These are phyloP conservation scores for Cystobasidium sp. DNA, from an alignment of 1,284 basidiomycete genomes.

Conservation along the genomic window DNA sequence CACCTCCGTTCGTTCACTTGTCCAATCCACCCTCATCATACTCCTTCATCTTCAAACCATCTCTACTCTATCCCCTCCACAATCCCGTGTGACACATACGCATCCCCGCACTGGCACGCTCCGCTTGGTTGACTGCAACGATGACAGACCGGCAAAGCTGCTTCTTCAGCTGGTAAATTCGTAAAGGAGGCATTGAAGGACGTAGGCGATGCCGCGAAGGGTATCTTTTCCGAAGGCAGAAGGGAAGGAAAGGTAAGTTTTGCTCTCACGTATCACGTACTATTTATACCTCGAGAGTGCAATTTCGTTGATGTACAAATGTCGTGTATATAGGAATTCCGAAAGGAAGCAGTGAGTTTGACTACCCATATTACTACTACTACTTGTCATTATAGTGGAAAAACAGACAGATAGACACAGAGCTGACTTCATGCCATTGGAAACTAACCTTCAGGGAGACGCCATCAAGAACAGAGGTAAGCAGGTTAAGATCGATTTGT, in stretches of 20 bases:
- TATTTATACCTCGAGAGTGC: no score
- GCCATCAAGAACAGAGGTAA: constrained; percentile 32
- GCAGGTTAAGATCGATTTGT: background rate
- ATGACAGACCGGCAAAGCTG: constrained; percentile 35
- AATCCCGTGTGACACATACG: background rate
- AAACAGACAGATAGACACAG: background rate
- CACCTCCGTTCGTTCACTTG: background rate
- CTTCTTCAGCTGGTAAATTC: constrained; percentile 19
- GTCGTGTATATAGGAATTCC: constrained; percentile 3
- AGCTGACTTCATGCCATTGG: background rate
- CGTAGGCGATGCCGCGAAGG: constrained; percentile 41
- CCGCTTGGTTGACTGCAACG: background rate
- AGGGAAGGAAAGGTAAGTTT: constrained; percentile 37
- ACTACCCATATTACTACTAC: background rate
- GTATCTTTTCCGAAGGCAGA: constrained; percentile 34
- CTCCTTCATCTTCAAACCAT: background rate
- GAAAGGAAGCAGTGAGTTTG: constrained; percentile 20
- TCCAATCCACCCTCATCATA: background rate
- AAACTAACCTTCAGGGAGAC: constrained; percentile 11
- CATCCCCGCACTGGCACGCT: background rate
- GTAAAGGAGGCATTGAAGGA: constrained; percentile 35
- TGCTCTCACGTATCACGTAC: background rate
- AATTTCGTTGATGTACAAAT: background rate
- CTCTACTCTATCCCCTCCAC: background rate
- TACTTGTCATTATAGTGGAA: background rate